Percentiles rank a stretch among this genome's conserved stretches.
phyloP scores from a whole-genome alignment of 1,139 yeast genomes.

The Candida tetrigidarum region DNA sequence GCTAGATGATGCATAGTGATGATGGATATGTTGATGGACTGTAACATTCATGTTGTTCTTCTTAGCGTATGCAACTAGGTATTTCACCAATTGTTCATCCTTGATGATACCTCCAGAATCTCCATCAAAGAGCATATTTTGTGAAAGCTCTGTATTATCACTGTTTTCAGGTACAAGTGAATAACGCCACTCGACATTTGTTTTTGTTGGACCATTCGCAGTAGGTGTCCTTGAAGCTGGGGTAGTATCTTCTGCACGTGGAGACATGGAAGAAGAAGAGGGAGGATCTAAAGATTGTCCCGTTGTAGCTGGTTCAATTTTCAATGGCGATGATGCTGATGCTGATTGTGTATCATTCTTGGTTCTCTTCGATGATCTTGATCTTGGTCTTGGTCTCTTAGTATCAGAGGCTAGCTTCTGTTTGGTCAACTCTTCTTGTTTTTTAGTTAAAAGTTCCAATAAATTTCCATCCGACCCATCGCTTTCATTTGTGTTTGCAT shows the following conservation, averaged over 20 bases:
- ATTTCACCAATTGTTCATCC: conserved; percentile 56
- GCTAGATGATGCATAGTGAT: conserved; percentile 49
- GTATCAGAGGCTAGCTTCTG: conserved; percentile 6
- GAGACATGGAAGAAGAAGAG: neutral
- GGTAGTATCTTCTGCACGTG: too few species aligned
- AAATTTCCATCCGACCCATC: conserved; percentile 9
- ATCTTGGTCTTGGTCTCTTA: conserved; percentile 8
- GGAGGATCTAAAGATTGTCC: neutral
- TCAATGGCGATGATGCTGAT: neutral
- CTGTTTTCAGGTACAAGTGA: conserved; percentile 21
- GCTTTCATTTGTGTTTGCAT: too few species aligned
- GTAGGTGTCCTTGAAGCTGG: too few species aligned
- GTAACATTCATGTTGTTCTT: conserved; percentile 63
- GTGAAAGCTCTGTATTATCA: conserved; percentile 17
- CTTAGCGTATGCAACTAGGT: conserved; percentile 65
- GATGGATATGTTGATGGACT: conserved; percentile 85
- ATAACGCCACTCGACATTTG: conserved; percentile 39
- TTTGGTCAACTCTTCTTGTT: conserved; percentile 18
- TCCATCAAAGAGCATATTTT: conserved; percentile 33
- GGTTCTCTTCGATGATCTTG: conserved; percentile 5
- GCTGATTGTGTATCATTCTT: neutral
- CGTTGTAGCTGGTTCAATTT: neutral
- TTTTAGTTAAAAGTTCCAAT: conserved; percentile 18
- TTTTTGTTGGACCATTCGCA: conserved; percentile 17
- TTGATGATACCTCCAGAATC: conserved; percentile 51